Conservation (phyloP, 1,284 basidiomycete species). For the Paramarasmius palmivorus region DNA sequence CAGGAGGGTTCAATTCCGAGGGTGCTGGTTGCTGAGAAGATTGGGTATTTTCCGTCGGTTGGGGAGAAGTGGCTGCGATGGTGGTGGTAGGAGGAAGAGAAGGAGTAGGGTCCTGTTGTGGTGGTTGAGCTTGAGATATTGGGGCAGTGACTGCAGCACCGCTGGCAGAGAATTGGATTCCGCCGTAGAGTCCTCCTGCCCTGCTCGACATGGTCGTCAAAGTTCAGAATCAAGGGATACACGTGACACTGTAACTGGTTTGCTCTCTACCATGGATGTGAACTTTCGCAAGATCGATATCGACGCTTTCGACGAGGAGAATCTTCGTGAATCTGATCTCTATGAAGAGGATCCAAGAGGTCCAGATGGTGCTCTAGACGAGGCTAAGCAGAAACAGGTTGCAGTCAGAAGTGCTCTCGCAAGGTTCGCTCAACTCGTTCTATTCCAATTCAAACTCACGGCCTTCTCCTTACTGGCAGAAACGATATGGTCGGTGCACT, state of each 20-base stretch:
- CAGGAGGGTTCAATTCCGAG: conserved; percentile 23
- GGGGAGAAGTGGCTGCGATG: conserved; percentile 26
- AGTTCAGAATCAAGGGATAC: background rate
- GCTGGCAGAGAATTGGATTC: conserved; percentile 73
- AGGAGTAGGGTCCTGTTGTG: conserved; percentile 17
- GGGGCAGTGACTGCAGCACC: conserved; percentile 30
- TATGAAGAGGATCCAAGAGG: conserved; percentile 86
- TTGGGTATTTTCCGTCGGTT: conserved; percentile 9
- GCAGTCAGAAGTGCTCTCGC: conserved; percentile 75
- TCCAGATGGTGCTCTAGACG: conserved; percentile 70
- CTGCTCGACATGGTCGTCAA: conserved; percentile 61
- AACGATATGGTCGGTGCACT: conserved; percentile 79
- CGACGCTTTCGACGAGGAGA: conserved; percentile 92
- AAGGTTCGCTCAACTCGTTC: conserved; percentile 50
- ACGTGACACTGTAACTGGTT: conserved; percentile 4
- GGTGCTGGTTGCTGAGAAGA: conserved; percentile 1
- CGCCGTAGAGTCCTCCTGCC: conserved; percentile 79
- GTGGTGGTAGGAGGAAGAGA: too few relatives aligned
- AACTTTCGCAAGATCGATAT: conserved; percentile 94
- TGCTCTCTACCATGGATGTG: conserved; percentile 57
- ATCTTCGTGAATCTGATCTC: conserved; percentile 81
- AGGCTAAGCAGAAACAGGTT: conserved; percentile 74
- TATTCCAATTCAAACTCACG: background rate
- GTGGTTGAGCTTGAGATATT: conserved; percentile 19
- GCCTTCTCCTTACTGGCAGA: conserved; percentile 25